Evolutionary conservation across 2,329 filamentous ascomycete species (phyloP), one percentile per base, ranked within the genome.

Genomic region (Coleophoma crateriformis): DNA sequence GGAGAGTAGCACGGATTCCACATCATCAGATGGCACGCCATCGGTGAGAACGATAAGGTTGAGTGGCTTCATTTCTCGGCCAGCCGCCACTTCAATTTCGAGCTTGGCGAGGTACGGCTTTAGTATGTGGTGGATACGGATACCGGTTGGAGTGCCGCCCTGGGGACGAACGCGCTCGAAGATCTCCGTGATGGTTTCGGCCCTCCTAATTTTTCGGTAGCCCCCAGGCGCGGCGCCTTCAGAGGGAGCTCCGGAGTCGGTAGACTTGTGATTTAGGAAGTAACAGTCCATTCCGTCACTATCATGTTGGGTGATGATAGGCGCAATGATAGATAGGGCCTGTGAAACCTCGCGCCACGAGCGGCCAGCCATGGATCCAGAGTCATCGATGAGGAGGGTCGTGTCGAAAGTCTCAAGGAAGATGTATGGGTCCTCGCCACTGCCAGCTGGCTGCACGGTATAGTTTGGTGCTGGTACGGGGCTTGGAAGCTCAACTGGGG

Each of bases 41-140:
- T 97, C 92, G 0, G 94, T 97, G 62, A 97, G 87, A 54, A 95
- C 85, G 59, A 97, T 96, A 65, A 97, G 78, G 63, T 96, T 96
- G 44, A 96, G 72, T 1, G 90, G 90, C 63, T 90, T 91, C 19
- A 87, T 74, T 13, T 69, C 67, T 3, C 66, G 67, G 4, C 62
- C 58, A 0, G 64, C 61, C 20, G 53, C 46, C 15, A 58, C 45
- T 44, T 68, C 67, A 0, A 60, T 62, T 57, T 79, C 71, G 56
- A 83, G 79, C 20, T 72, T 65, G 13, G 69, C 63, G 3, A 95
- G 64, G 63, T 96, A 96, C 0, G 87, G 82, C 42, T 76, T 72
- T 5, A 96, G 73, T 56, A 97, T 90, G 44, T 77, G 67, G 50
- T 83, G 74, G 1, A 96, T 76, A 8, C 87, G 78, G 34, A 71